A percentile compares a stretch with the other conserved stretches of the same genome.
phyloP scores from a whole-genome alignment of 768 basidiomycete genomes.

The Phylloporus sp. region DNA sequence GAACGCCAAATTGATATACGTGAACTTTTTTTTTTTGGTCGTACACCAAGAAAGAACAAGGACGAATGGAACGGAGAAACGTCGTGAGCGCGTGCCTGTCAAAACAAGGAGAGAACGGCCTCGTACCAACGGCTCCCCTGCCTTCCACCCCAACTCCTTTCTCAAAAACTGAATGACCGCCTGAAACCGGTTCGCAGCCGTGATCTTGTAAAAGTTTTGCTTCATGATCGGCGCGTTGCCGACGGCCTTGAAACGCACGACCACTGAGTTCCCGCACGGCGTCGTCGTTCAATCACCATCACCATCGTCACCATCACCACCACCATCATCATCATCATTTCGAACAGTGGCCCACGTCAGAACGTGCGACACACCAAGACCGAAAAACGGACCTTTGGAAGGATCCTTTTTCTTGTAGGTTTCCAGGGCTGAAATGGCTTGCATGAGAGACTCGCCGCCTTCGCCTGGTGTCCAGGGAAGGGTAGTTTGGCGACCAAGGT shows the following conservation, averaged over 20 bases:
- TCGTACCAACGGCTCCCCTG: constrained; percentile 77
- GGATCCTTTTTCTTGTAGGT: constrained; percentile 84
- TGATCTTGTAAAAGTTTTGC: constrained; percentile 98
- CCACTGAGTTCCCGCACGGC: constrained; percentile 48
- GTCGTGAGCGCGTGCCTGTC: constrained; percentile 20
- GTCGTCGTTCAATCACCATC: not conserved
- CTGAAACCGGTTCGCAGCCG: constrained; percentile 89
- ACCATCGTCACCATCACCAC: no score
- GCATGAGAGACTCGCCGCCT: constrained; percentile 30
- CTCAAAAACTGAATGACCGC: constrained; percentile 91
- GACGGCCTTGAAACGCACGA: constrained; percentile 95
- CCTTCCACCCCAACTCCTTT: constrained; percentile 83
- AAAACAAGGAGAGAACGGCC: not conserved
- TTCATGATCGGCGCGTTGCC: constrained; percentile 99
- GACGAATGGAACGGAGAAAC: constrained; percentile 9
- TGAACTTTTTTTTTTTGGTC: constrained; percentile 39
- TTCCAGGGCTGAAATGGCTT: constrained; percentile 70
- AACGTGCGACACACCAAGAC: not conserved
- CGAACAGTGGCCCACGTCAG: not conserved
- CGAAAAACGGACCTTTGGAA: constrained; percentile 53
- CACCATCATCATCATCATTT: not conserved
- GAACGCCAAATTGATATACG: constrained; percentile 75
- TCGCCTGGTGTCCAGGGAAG: constrained; percentile 34
- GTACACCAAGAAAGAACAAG: not conserved
- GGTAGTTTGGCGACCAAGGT: constrained; percentile 26